A percentile compares a stretch with the other conserved stretches of the same genome.
Evolutionary conservation across 1,139 yeast genomes (phyloP).

Genomic region (Yamadazyma sp.): DNA sequence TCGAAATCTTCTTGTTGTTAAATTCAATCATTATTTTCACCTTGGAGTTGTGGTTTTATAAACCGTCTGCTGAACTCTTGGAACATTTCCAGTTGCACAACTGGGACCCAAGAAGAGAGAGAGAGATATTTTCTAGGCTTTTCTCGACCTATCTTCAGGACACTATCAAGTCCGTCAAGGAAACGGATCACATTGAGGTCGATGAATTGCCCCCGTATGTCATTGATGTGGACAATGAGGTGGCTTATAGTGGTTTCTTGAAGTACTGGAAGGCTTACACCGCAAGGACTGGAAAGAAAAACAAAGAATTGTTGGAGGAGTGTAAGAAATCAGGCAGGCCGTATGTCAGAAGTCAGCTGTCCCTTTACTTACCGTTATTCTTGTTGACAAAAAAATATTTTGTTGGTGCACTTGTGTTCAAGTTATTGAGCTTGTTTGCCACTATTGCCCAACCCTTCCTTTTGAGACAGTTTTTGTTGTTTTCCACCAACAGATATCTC

Average conservation of each 20-base stretch:
- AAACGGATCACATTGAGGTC: conserved; percentile 21
- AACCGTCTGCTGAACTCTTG: conserved; percentile 47
- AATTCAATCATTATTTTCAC: conserved; percentile 35
- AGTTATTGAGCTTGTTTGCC: conserved; percentile 21
- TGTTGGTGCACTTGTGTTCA: conserved; percentile 15
- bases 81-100: conserved; percentile 37
- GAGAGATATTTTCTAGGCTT: conserved; percentile 24
- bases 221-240: conserved; percentile 21
- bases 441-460: conserved; percentile 31
- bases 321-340: conserved; percentile 9
- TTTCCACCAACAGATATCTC: conserved; percentile 19
- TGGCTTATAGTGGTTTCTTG: conserved; percentile 21
- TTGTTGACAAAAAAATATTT: conserved; percentile 7
- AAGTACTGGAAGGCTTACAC: conserved; percentile 24
- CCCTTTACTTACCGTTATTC: conserved; percentile 11
- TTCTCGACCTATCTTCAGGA: conserved; percentile 24
- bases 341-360: conserved; percentile 24
- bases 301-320: conserved; percentile 10
- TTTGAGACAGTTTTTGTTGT: conserved; percentile 30
- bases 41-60: conserved; percentile 37
- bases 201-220: conserved; percentile 26
- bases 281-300: conserved; percentile 16
- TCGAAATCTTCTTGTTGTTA: conserved; percentile 20
- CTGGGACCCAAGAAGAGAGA: conserved; percentile 27
- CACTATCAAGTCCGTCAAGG: conserved; percentile 21